Percentiles rank a stretch among this genome's conserved stretches.
Evolutionary conservation across 371 early-diverging fungal species (phyloP).

Genomic region (Apophysomyces ossiformis): DNA sequence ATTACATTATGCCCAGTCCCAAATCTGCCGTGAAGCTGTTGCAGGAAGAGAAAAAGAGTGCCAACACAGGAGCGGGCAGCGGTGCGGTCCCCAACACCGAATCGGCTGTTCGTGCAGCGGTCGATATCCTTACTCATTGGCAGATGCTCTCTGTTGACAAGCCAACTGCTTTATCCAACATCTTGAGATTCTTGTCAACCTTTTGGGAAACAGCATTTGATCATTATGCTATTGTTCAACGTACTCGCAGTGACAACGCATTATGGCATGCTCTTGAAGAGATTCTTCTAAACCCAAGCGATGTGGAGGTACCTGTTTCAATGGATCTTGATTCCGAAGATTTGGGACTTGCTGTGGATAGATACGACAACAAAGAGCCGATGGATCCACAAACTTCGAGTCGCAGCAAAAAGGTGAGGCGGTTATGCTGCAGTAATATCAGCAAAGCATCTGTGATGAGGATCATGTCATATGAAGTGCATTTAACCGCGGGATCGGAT

Average conservation of each 20-base stretch:
- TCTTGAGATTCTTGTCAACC: constrained; percentile 45
- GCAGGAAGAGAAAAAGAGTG: constrained; percentile 64
- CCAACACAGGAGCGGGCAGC: constrained; percentile 12
- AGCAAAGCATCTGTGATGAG: constrained; percentile 47
- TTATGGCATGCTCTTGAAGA: constrained; percentile 46
- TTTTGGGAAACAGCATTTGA: constrained; percentile 56
- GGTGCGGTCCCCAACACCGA: constrained; percentile 18
- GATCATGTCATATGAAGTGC: constrained; percentile 46
- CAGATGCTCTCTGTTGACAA: constrained; percentile 38
- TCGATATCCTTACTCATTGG: constrained; percentile 39
- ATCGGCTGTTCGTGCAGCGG: constrained; percentile 48
- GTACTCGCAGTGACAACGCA: constrained; percentile 45
- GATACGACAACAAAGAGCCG: constrained; percentile 7
- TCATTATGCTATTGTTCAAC: constrained; percentile 51
- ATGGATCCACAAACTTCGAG: constrained; percentile 7
- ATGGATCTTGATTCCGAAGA: neutral
- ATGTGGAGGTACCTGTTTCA: constrained; percentile 17
- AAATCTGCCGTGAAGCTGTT: constrained; percentile 57
- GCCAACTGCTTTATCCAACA: constrained; percentile 44
- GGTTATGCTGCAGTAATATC: constrained; percentile 42
- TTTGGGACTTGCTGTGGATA: neutral
- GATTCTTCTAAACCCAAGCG: constrained; percentile 39
- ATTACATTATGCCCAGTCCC: constrained; percentile 55
- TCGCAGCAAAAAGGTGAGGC: constrained; percentile 27
- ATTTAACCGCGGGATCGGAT: constrained; percentile 37